These are phyloP conservation scores for Hortiboletus flavorubellus DNA, from an alignment of 768 basidiomycete species.

Conservation along the genomic window DNA sequence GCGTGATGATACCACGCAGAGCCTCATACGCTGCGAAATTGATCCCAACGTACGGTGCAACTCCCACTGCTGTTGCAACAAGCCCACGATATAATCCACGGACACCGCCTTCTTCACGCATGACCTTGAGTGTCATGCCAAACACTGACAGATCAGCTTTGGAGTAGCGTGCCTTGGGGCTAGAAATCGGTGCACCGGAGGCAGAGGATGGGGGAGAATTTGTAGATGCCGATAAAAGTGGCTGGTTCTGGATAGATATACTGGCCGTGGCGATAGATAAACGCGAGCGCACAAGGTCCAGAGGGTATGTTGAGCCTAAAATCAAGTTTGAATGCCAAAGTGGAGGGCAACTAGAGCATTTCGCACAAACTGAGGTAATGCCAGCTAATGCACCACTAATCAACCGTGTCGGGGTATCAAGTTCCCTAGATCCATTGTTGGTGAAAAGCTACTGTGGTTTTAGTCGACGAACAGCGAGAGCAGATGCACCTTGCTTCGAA, in stretches of 20 bases:
- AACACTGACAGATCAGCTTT: constrained; percentile 64
- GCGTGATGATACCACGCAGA: constrained; percentile 68
- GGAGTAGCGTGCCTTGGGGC: constrained; percentile 37
- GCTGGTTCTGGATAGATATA: constrained; percentile 40
- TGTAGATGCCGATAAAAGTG: constrained; percentile 18
- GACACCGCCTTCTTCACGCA: constrained; percentile 89
- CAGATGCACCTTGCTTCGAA: not conserved
- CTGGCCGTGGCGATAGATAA: constrained; percentile 93
- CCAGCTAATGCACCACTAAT: constrained; percentile 88
- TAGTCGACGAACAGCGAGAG: constrained; percentile 22
- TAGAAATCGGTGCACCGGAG: constrained; percentile 49
- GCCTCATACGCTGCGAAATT: constrained; percentile 96
- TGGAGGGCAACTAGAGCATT: constrained; percentile 3
- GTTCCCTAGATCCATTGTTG: constrained; percentile 58
- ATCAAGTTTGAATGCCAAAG: constrained; percentile 10
- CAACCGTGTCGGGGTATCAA: constrained; percentile 88
- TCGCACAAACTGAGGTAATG: constrained; percentile 90
- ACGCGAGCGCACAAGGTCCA: constrained; percentile 91
- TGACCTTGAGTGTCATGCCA: constrained; percentile 89
- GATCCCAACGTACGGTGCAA: constrained; percentile 87
- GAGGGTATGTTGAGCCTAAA: constrained; percentile 80
- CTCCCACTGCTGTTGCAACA: constrained; percentile 80
- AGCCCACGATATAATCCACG: constrained; percentile 84
- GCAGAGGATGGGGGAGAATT: constrained; percentile 28
- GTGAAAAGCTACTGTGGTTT: constrained; percentile 60